Evolutionary conservation across 192 early-diverging fungal genomes (phyloP), one percentile per base, ranked within the genome.

Genomic region (Gamsiella multidivaricata): DNA sequence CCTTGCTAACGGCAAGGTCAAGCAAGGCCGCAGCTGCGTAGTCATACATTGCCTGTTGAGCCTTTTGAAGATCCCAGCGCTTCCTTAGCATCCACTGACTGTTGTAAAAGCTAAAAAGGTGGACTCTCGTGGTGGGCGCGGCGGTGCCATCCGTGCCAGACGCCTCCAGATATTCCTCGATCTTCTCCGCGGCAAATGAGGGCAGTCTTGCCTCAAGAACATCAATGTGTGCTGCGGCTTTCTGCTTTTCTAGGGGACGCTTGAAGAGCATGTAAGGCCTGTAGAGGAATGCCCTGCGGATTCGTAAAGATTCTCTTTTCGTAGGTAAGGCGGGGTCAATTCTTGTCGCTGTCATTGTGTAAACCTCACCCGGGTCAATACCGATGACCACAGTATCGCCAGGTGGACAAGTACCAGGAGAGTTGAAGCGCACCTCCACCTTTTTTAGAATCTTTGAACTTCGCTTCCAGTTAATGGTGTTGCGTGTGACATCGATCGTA

Each of bases 381-480:
- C 51, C 51, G 14, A 53, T 53, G 28, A 53, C 51, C 23, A 18
- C 18, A 12, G 51, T 53, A 10, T 31, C 2, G 9, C 4, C 26
- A 10, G 51, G 51, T 11, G 51, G 51, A 31, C 12, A 53, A 31
- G 9, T n/a, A 10, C 9, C n/a, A 0, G 23, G 23, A 12, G 23
- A 12, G 51, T 9, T 53, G 51, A 15, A 53, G 10, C 7, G 23
- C 28, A 53, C 51, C 25, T 31, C 51, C 12, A 53, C 51, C 10
- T 53, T 53, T 31, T 26, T 5, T 5, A 53, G 26, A 1, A 53
- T 33, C 51, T 18, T 53, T 18, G 51, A 53, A 0, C 51, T n/a
- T 31, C 51, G 51, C 51, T 31, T 26, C 51, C 51, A 28, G 26
- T 53, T 53, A 28, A 53, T 53, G 51, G 23, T 31, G 8, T 20